phyloP scores from a whole-genome alignment of 352 stramenopile species.

The Globisporangium radiosum region DNA sequence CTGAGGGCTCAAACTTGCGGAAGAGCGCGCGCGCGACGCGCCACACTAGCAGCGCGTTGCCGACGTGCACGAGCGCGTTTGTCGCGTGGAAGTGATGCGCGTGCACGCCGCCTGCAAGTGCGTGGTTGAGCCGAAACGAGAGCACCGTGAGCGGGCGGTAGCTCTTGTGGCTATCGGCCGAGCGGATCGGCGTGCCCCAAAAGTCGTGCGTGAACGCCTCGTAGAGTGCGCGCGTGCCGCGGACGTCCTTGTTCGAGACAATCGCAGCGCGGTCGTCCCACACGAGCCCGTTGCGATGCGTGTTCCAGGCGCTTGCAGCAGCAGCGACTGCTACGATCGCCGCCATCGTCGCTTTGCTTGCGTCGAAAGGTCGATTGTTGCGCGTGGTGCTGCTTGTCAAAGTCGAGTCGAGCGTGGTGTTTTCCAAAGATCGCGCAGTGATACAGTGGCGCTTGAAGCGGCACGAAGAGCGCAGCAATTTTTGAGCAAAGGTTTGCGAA shows the following conservation, averaged over 20 bases:
- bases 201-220: conserved; percentile 69
- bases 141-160: conserved; percentile 74
- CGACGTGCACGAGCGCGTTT: conserved; percentile 64
- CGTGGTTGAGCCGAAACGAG: conserved; percentile 51
- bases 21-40: conserved; percentile 31
- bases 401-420: too few species aligned
- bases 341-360: neutral
- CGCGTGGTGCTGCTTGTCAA: too few species aligned
- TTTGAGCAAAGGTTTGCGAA: too few species aligned
- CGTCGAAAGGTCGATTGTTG: too few species aligned
- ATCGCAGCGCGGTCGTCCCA: conserved; percentile 84
- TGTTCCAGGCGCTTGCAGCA: conserved; percentile 34
- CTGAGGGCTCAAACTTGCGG: neutral
- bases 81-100: conserved; percentile 39
- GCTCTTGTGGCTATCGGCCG: conserved; percentile 67
- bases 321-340: conserved; percentile 13
- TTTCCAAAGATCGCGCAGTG: too few species aligned
- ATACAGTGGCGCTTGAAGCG: too few species aligned
- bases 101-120: conserved; percentile 14
- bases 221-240: conserved; percentile 16
- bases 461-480: too few species aligned
- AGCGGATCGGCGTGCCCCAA: conserved; percentile 65
- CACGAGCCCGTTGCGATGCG: conserved; percentile 58
- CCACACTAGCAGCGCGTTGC: conserved; percentile 56
- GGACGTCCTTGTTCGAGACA: conserved; percentile 42